A percentile compares a stretch with the other conserved stretches of the same genome.
These are phyloP conservation scores for Meira nashicola DNA, from an alignment of 1,284 basidiomycete species.

Conservation along the genomic window DNA sequence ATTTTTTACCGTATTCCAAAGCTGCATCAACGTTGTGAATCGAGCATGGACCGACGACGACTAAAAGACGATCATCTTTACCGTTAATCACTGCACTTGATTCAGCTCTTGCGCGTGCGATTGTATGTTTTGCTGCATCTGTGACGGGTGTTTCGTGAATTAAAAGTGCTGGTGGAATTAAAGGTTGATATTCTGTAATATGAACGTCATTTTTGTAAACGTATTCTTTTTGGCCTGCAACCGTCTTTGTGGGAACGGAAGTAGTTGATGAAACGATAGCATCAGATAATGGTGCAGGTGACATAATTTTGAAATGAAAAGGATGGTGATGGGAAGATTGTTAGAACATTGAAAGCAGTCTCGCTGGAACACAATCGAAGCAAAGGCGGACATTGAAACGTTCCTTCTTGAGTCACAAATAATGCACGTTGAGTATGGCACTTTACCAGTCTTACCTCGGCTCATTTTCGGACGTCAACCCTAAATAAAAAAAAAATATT, in stretches of 20 bases:
- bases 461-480: no score
- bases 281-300: no score
- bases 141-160: conserved; percentile 48
- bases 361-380: no score
- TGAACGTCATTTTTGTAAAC: conserved; percentile 43
- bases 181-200: conserved; percentile 49
- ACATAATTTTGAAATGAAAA: no score
- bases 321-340: no score
- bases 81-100: conserved; percentile 44
- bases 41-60: conserved; percentile 75
- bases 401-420: no score
- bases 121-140: conserved; percentile 31
- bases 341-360: no score
- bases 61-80: conserved; percentile 49
- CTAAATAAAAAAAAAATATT: no score
- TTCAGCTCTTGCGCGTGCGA: conserved; percentile 39
- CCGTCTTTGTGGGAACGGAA: neutral
- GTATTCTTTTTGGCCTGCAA: conserved; percentile 1
- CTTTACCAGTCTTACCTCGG: no score
- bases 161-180: conserved; percentile 45
- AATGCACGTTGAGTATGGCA: no score
- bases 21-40: conserved; percentile 88
- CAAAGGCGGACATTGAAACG: no score
- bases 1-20: conserved; percentile 71
- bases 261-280: neutral